Base-by-base conservation (phyloP, 2,329 filamentous ascomycete species). In the Xylaria arbuscula region DNA sequence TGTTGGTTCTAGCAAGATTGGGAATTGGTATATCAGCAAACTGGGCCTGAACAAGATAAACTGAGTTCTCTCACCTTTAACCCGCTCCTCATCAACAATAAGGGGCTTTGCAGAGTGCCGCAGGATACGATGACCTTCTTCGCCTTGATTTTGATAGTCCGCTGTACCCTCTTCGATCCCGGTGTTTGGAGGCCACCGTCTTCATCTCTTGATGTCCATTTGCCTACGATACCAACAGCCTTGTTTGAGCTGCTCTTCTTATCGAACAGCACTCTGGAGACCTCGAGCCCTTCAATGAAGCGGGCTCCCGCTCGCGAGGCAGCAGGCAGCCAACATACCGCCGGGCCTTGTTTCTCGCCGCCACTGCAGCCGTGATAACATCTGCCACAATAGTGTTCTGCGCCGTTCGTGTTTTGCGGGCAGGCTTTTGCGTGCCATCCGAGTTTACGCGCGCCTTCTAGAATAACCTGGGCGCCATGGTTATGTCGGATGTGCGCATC, bases 121-220 rank as follows among this genome's bases (percentile, higher is more conserved):
- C 87, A 88, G 0, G 93, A 89, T n/a, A 97, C 80, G 55, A 98
- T 88, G 11, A 97, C 92, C 75, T 90, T 91, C 79, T 92, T 93
- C 1, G 94, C 93, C 74, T 87, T 92, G 76, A 98, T 87, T 48
- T 89, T 83, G 8, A 97, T 84, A 69, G 88, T 85, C 45, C 91
- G 86, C 57, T 81, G 85, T 1, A 76, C 82, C 6, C 88, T 81
- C 57, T 83, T 82, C 0, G 84, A 83, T 7, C 77, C 73, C 0
- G 82, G 79, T 11, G 86, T 86, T 57, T 86, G 82, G 0, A 91
- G 81, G 3, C 86, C 85, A 11, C 90, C 89, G 22, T 86, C 81
- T 48, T 83, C 82, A 72, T 93, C 92, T 67, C 92, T 87, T 0
- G 91, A 91, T 2, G 86, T 88, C 94, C 93, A 97, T 7, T 83